phyloP scores from a whole-genome alignment of 169 alveolate species.

The Blepharisma undulans region DNA sequence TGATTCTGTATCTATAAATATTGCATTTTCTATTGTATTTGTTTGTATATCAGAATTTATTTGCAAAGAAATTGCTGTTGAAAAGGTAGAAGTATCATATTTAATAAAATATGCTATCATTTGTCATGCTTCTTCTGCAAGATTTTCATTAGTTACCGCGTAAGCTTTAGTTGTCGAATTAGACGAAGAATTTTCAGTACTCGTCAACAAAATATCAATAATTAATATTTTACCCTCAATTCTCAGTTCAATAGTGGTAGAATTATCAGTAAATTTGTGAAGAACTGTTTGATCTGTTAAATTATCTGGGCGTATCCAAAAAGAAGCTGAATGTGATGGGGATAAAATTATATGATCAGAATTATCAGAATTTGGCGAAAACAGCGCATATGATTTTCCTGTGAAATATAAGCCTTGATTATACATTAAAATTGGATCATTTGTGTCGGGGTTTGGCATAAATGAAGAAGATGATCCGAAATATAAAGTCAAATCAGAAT shows the following conservation, averaged over 20 bases:
- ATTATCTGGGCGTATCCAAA: not conserved
- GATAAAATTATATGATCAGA: not conserved
- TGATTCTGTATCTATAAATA: not conserved
- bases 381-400: not conserved
- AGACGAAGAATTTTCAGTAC: not conserved
- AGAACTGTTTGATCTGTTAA: not conserved
- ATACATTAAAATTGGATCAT: not conserved
- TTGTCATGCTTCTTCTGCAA: not conserved
- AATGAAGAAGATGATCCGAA: not conserved
- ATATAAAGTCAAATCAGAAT: not conserved
- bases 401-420: not conserved
- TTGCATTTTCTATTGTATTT: not conserved
- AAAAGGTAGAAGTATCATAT: not conserved
- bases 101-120: not conserved
- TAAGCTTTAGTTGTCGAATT: not conserved
- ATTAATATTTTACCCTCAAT: not conserved
- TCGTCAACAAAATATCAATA: not conserved
- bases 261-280: not conserved
- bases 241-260: not conserved
- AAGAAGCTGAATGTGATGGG: not conserved
- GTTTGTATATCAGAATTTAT: not conserved
- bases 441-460: not conserved
- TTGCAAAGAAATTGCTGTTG: not conserved
- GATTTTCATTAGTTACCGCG: not conserved
- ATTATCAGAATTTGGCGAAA: not conserved